Base-by-base conservation (phyloP, 768 basidiomycete genomes). In the Leccinum obscurum region DNA sequence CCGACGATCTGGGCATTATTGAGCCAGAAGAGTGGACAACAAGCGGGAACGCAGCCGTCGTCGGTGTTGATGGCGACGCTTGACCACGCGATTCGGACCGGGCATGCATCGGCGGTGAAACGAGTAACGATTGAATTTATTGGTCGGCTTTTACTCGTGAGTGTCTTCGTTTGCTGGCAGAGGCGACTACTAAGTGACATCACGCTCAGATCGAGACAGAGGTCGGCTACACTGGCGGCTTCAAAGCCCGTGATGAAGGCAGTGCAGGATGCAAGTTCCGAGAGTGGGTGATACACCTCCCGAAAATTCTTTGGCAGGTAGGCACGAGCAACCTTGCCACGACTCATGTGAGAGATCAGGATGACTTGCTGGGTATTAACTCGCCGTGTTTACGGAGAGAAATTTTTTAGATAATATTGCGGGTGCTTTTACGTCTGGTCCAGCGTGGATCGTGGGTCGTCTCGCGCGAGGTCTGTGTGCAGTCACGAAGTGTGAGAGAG, bases 271-370 rank as follows among this genome's bases (percentile, higher is more conserved):
- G 58, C 34, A 78, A 74, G 55, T 72, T 88, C 41, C 75, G 79
- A 54, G 81, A 81, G 22, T 97, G 95, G 93, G 64, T 93, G 17
- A 71, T 81, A 28, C 85, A 89, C 63, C 80, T 97, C 49, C 93
- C 95, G 0, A 88, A 85, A 73, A 80, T 81, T 6, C 77, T 98
- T 4, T 98, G 95, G 95, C 95, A 98, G 72, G 72, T 90, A 10
- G 88, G 89, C 3, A 74, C 73, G 10, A 82, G 73, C 56, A 83
- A 92, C 68, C 69, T 81, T 17, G 64, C 72, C 1, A 75, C 81
- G 4, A 86, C 87, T 0, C 85, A 91, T 82, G 93, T 90, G 54
- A 64, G 78, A 48, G 35, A 28, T 34, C 41, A 24, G 22, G 20
- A 22, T 7, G 30, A 53, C 3, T 49, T 52, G 49, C 34, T 26